phyloP scores from a whole-genome alignment of 2,329 filamentous ascomycete genomes.

The Penicillium frequentans region DNA sequence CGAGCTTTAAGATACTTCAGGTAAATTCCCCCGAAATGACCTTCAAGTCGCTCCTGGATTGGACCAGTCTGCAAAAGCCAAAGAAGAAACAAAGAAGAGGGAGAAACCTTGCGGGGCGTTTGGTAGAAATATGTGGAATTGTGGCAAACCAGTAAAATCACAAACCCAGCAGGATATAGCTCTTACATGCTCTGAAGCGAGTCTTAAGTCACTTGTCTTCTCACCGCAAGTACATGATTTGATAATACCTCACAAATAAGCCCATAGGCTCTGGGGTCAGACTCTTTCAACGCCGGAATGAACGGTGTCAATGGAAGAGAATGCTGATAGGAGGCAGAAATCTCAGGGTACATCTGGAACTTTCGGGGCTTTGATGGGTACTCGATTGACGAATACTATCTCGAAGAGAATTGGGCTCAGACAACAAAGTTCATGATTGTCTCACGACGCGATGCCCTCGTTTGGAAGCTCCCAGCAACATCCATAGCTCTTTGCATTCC shows the following conservation, averaged over 20 bases:
- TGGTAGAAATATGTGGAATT: conserved; percentile 3
- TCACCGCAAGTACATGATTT: conserved; percentile 5
- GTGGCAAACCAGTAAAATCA: not conserved
- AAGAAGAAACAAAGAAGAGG: not conserved
- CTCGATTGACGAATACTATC: conserved; percentile 15
- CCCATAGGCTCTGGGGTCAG: not conserved
- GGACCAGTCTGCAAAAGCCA: not conserved
- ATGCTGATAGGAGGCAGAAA: conserved; percentile 16
- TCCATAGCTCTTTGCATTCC: conserved; percentile 17
- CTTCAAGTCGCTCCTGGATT: not conserved
- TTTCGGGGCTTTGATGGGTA: conserved; percentile 3
- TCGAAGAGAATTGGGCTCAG: conserved; percentile 13
- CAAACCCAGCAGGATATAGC: not conserved
- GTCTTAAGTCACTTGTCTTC: conserved; percentile 8
- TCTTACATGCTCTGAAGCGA: conserved; percentile 4
- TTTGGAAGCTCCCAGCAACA: conserved; percentile 9
- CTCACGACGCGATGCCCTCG: conserved; percentile 9
- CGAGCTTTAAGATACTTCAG: not conserved
- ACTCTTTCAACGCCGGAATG: conserved; percentile 12
- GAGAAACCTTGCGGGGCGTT: not conserved
- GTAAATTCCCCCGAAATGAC: not conserved
- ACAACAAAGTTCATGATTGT: conserved; percentile 10
- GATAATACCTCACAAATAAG: not conserved
- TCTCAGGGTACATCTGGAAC: conserved; percentile 8
- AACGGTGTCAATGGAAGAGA: conserved; percentile 8